A percentile compares a stretch with the other conserved stretches of the same genome.
Evolutionary conservation across 169 alveolate genomes (phyloP).

Genomic region (Eimeria falciformis): DNA sequence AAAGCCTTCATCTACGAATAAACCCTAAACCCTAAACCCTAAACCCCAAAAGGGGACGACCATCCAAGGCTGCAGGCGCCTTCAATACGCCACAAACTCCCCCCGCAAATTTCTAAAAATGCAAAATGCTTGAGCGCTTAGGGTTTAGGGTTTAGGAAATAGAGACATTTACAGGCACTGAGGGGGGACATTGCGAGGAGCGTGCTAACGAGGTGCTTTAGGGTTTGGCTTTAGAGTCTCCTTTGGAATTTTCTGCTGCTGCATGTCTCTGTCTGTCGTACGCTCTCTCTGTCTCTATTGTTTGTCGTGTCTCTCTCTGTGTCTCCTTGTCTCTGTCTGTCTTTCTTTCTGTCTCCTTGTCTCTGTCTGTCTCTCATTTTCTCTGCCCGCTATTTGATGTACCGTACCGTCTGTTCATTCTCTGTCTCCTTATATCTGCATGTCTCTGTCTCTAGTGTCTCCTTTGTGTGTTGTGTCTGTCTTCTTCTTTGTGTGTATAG

Average conservation of each 20-base stretch:
- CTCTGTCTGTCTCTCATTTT: background rate
- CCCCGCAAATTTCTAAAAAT: background rate
- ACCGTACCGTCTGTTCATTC: too few species aligned
- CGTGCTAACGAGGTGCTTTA: too few species aligned
- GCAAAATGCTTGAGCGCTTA: background rate
- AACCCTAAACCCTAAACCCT: background rate
- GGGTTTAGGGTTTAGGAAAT: background rate
- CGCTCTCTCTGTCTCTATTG: background rate
- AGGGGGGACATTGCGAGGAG: too few species aligned
- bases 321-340: background rate
- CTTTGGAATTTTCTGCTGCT: background rate
- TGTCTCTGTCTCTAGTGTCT: background rate
- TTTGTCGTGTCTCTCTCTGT: background rate
- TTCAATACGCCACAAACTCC: background rate
- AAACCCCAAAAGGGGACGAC: background rate
- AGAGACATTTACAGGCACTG: background rate
- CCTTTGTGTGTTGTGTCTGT: background rate
- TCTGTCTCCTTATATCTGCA: too few species aligned
- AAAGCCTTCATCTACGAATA: conserved; percentile 52
- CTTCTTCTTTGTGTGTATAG: background rate
- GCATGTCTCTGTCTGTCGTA: background rate
- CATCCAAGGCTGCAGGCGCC: background rate
- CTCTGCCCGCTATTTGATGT: too few species aligned
- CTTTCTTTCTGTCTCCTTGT: background rate
- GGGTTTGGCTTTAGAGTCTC: background rate